These are phyloP conservation scores for Mercurialis annua DNA, from an alignment of 345 rosid genomes.

Conservation along the genomic window DNA sequence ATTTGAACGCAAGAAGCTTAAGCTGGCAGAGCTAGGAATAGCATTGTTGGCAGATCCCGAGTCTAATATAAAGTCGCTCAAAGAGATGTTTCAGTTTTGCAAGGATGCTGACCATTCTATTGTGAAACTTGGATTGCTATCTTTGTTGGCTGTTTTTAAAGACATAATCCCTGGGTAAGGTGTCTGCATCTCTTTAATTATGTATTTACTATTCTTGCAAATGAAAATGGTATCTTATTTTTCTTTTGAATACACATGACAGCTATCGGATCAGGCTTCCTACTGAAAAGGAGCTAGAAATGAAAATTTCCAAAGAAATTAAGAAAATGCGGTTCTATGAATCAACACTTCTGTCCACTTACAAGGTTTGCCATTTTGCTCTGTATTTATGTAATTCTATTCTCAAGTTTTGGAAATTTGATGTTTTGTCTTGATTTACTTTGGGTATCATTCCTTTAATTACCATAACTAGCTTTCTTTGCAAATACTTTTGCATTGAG, in stretches of 20 bases:
- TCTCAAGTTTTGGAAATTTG: not conserved
- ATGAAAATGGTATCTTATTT: not conserved
- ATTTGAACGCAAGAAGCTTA: conserved; percentile 57
- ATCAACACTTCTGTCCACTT: conserved; percentile 67
- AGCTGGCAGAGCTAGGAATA: conserved; percentile 82
- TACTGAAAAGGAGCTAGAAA: conserved; percentile 92
- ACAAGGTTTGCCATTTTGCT: conserved; percentile 58
- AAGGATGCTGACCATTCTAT: conserved; percentile 57
- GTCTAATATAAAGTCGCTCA: conserved; percentile 62
- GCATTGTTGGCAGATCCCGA: conserved; percentile 74
- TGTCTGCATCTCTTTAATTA: conserved; percentile 8
- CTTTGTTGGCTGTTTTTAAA: conserved; percentile 87
- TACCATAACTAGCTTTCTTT: not conserved
- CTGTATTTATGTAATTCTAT: not conserved
- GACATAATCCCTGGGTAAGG: conserved; percentile 91
- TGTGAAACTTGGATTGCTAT: conserved; percentile 67
- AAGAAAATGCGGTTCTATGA: conserved; percentile 85
- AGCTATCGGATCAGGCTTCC: conserved; percentile 98
- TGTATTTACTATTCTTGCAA: conserved; percentile 7
- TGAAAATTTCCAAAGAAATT: conserved; percentile 94
- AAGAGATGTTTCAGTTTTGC: conserved; percentile 66
- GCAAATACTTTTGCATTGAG: not conserved
- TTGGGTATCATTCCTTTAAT: not conserved
- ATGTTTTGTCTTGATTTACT: not conserved
- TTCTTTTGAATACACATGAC: conserved; percentile 18